Base-by-base conservation (phyloP, 108 stramenopile species). In the Skeletonema grethae region DNA sequence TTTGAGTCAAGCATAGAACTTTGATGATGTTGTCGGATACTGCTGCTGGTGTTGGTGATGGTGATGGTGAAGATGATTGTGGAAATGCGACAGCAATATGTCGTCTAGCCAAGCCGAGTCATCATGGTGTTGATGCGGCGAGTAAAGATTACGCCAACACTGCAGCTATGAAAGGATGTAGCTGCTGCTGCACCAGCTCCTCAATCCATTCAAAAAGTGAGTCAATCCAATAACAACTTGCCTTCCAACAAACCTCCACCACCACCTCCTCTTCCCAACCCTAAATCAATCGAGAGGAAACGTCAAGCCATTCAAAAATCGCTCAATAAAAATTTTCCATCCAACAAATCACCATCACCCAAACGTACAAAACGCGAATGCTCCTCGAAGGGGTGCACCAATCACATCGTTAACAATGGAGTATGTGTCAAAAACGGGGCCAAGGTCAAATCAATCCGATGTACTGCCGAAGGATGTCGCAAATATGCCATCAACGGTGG, bases 361-460 rank as follows among this genome's bases (percentile, higher is more conserved):
- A 11, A 48, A 18, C 46, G 46, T 16, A 48, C 18, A 20, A 48
- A 48, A 48, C 46, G 46, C 7, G 53, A 57, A n/a, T 57, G 57
- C n/a, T 9, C 12, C 9, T 10, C 2, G 2, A n/a, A 57, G n/a
- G 57, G n/a, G 1, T 57, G 57, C n/a, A 57, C 12, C 3, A 57
- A 57, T n/a, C 57, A 57, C 13, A 16, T n/a, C 2, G 56, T 58
- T 4, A 58, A 58, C 10, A 22, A 18, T 39, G 64, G 64, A n/a
- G 64, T 65, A n/a, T 65, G 64, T 9, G 7, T 29, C 6, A 15
- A 15, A 5, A 45, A 65, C 7, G 64, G 64, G 4, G 64, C 64
- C 28, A 39, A 5, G 0, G 38, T 29, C 34, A 58, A 29, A n/a
- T n/a, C n/a, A 16, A 18, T 9, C 1, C 20, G 15, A 16, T 60